Conservation (phyloP, 129 eudicot species). For the Scalesia atractyloides region DNA sequence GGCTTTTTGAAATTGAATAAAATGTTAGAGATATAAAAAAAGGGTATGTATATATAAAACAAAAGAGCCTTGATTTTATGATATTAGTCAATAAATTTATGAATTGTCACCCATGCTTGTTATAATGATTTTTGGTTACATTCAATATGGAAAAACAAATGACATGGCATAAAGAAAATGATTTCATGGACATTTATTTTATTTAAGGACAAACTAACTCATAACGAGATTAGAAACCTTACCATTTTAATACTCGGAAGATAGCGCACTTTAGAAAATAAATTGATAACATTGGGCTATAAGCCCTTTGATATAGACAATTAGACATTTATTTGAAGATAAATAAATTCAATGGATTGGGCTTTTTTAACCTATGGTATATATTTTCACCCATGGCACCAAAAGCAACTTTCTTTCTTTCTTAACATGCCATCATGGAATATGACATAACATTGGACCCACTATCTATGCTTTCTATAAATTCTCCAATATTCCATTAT, state of each 20-base stretch:
- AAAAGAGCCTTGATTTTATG: too few relatives aligned
- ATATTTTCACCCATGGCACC: slow-evolving; percentile 14
- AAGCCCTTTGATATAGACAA: too few relatives aligned
- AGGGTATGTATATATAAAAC: not conserved
- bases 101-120: not conserved
- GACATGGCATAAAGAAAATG: not conserved
- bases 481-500: slow-evolving; percentile 25
- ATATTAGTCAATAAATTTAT: too few relatives aligned
- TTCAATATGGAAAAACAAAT: too few relatives aligned
- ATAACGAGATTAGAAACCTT: too few relatives aligned
- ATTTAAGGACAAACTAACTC: too few relatives aligned
- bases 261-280: too few relatives aligned
- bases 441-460: slow-evolving; percentile 31
- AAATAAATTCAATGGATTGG: not conserved
- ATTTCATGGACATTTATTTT: too few relatives aligned
- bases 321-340: not conserved
- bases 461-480: slow-evolving; percentile 21
- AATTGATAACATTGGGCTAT: too few relatives aligned
- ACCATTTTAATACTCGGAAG: too few relatives aligned
- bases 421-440: slow-evolving; percentile 25
- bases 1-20: not conserved
- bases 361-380: slow-evolving; percentile 20
- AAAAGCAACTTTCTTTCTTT: slow-evolving; percentile 23
- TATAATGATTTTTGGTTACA: not conserved
- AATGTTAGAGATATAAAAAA: not conserved